These are phyloP conservation scores for Pythium biforme DNA, from an alignment of 352 stramenopile species.

Conservation along the genomic window DNA sequence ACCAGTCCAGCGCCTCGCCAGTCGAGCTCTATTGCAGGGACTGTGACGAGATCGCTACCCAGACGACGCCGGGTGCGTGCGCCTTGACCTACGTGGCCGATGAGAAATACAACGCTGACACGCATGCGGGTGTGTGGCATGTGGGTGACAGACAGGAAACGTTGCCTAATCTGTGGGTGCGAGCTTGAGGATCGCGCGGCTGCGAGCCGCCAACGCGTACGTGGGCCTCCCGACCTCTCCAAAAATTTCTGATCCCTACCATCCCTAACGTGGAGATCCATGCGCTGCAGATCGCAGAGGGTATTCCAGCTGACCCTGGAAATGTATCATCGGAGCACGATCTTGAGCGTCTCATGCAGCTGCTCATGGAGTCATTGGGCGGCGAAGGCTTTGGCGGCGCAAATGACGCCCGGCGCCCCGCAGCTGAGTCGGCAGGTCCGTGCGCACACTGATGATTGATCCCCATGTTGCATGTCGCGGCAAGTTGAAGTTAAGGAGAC, in stretches of 20 bases:
- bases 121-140: not conserved
- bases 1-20: not conserved
- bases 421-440: slow-evolving; percentile 20
- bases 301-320: not conserved
- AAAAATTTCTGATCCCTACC: too few species aligned
- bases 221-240: not conserved
- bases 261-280: not conserved
- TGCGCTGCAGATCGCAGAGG: not conserved
- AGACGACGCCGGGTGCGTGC: slow-evolving; percentile 44
- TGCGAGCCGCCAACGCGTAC: slow-evolving; percentile 9
- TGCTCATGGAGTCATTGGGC: slow-evolving; percentile 15
- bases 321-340: slow-evolving; percentile 1
- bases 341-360: slow-evolving; percentile 20
- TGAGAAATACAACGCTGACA: not conserved
- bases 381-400: slow-evolving; percentile 13
- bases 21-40: slow-evolving; percentile 55
- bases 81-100: not conserved
- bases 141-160: slow-evolving; percentile 45
- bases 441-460: too few species aligned
- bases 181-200: slow-evolving; percentile 38
- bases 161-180: slow-evolving; percentile 63
- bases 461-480: not conserved
- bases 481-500: not conserved
- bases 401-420: slow-evolving; percentile 23
- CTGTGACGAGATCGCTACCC: slow-evolving; percentile 55